Percentiles rank a stretch among this genome's conserved stretches.
These are phyloP conservation scores for Leccinum disarticulatum DNA, from an alignment of 768 basidiomycete species.

Conservation along the genomic window DNA sequence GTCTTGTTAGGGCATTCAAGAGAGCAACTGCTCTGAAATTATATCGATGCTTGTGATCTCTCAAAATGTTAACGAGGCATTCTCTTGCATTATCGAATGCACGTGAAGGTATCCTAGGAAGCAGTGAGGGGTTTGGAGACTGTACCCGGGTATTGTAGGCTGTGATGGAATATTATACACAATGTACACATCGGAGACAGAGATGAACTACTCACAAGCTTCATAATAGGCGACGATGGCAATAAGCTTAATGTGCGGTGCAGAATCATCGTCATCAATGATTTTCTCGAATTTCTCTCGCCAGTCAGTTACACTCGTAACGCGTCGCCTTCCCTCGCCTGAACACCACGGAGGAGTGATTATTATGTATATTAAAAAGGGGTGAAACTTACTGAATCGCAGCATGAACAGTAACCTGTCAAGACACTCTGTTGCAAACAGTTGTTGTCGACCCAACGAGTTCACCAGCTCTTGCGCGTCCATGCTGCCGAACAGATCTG, in stretches of 20 bases:
- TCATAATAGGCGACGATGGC: conserved; percentile 17
- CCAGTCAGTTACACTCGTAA: background rate
- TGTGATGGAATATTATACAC: background rate
- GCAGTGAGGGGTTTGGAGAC: background rate
- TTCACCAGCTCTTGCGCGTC: background rate
- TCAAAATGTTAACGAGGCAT: conserved; percentile 12
- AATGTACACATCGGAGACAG: too few species aligned
- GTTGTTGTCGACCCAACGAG: background rate
- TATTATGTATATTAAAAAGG: background rate
- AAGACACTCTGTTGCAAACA: background rate
- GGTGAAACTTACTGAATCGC: background rate
- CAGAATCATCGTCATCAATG: background rate
- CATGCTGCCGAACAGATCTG: background rate
- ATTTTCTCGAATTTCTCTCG: background rate
- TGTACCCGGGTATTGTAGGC: conserved; percentile 4
- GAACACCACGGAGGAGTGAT: background rate
- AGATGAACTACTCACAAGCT: conserved; percentile 9
- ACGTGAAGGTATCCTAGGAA: background rate
- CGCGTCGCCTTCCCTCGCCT: background rate
- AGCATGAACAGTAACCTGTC: background rate
- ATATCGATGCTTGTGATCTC: conserved; percentile 15
- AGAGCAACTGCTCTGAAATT: conserved; percentile 22
- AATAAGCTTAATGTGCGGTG: background rate
- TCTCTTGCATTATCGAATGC: conserved; percentile 16
- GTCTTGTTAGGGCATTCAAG: conserved; percentile 21